These are phyloP conservation scores for Boechera retrofracta DNA, from an alignment of 345 rosid species.

Conservation along the genomic window DNA sequence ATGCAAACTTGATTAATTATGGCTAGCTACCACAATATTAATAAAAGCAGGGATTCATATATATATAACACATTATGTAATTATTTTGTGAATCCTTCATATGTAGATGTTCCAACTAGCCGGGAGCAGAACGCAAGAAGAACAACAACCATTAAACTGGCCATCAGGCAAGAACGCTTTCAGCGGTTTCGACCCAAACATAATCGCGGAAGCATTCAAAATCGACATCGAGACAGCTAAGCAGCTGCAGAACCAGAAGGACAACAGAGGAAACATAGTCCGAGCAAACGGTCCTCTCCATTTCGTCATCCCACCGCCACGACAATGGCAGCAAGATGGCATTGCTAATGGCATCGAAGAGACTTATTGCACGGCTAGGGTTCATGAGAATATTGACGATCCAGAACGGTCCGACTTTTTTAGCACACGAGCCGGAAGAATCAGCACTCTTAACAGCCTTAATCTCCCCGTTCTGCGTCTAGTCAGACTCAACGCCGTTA, in stretches of 20 bases:
- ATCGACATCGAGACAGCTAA: slow-evolving; percentile 54
- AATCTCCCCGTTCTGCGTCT: slow-evolving; percentile 59
- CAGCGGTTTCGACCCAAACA: slow-evolving; percentile 50
- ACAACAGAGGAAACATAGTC: slow-evolving; percentile 63
- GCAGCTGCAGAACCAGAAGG: slow-evolving; percentile 51
- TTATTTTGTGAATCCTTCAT: background rate
- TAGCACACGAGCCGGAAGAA: slow-evolving; percentile 68
- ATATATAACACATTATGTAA: background rate
- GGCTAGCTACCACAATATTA: background rate
- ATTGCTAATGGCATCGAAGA: slow-evolving; percentile 63
- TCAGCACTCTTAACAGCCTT: slow-evolving; percentile 58
- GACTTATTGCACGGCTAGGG: slow-evolving; percentile 57
- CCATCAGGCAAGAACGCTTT: slow-evolving; percentile 56
- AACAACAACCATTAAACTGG: slow-evolving; percentile 37
- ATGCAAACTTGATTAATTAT: slow-evolving; percentile 21
- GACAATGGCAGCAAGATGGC: slow-evolving; percentile 21
- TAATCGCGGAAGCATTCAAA: slow-evolving; percentile 54
- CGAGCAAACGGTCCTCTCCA: slow-evolving; percentile 48
- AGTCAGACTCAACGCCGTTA: slow-evolving; percentile 61
- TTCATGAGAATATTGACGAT: slow-evolving; percentile 53
- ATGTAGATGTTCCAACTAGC: slow-evolving; percentile 66
- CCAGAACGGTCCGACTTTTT: slow-evolving; percentile 61
- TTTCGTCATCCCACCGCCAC: slow-evolving; percentile 41
- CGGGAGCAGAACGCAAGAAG: slow-evolving; percentile 52
- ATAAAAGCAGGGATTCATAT: background rate